Evolutionary conservation across 352 stramenopile genomes (phyloP), one percentile per base, ranked within the genome.

Genomic region (Saprolegnia diclina): DNA sequence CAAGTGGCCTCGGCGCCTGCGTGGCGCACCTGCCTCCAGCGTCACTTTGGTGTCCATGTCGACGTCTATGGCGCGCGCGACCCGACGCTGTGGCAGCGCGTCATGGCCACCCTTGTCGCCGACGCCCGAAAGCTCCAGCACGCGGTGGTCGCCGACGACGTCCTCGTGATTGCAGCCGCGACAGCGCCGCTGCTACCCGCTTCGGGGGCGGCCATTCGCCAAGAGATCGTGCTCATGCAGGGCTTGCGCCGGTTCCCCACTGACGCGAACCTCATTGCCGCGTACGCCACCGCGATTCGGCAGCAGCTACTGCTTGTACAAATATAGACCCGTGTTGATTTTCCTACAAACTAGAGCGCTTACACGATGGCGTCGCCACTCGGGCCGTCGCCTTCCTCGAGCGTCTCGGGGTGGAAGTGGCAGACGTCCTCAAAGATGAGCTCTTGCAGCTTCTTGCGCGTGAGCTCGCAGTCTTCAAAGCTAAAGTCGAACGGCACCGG

Each of bases 361-460:
- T 48, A 48, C 42, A 48, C 42, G 18, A 48, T 7, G 42, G 42
- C 42, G 11, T 48, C 42, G 42, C 13, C 42, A n/a, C 42, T 48
- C 38, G 14, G 38, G 7, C 7, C 14, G 13, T 44, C 54, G 24
- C 13, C n/a, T 55, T 70, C 63, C n/a, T 70, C 63, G 35, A 70
- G 63, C n/a, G 63, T 54, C 61, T 96, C 88, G 3, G 89, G 89
- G 64, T 97, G 90, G 74, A 96, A 97, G 29, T 77, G 71, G 52
- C 85, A 93, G 0, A 97, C 86, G 67, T 97, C 90, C 70, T 96
- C 88, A 64, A 96, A 96, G 59, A 97, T 96, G 18, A 96, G 77
- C 68, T 94, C 85, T 71, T 96, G 89, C 24, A 97, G 74, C 71
- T 96, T 97, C 56, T 82, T 76, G 74, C 95, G 95, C 14, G 90